Base-by-base conservation (phyloP, 1,284 basidiomycete species). In the Gomphus sp. region DNA sequence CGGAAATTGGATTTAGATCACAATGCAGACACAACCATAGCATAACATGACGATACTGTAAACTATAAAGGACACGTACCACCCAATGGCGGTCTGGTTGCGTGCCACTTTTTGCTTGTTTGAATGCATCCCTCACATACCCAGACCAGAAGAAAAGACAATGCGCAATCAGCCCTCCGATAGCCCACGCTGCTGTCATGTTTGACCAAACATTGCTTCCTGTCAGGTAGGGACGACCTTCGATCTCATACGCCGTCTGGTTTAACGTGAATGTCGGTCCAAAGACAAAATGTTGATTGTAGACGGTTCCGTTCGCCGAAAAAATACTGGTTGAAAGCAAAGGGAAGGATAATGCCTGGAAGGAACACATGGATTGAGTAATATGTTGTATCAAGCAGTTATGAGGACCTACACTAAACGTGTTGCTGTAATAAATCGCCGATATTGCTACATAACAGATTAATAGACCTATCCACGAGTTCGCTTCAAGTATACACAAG, bases 261-360 rank as follows among this genome's bases (percentile, higher is more conserved):
- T 85, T 84, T 48, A 85, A 72, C 47, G 71, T 68, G 67, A 80
- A 80, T 18, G 73, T 72, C 10, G 70, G 52, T 4, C 76, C 81
- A 61, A 85, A 81, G 16, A 85, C 77, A 4, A 76, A 74, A 4
- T 72, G 69, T 66, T 85, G 83, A 53, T 81, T 68, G 64, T 83
- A 86, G 14, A 76, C 64, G 0, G 77, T 75, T 28, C 84, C 83
- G 64, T 84, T 78, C 11, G 71, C 65, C 22, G 76, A 74, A 68
- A 85, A 86, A 31, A 86, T 76, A 0, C 81, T 78, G 0, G 81
- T 81, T 0, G 82, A 83, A 33, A 86, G 72, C 77, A 86, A 84
- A 0, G 83, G 84, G 69, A 80, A 84, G 0, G 68, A 66, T 55
- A 74, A 67, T 1, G 81, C 80, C 79, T 82, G 59, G 25, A 33